A percentile compares a stretch with the other conserved stretches of the same genome.
Evolutionary conservation across 1,284 basidiomycete species (phyloP).

Genomic region (Earliella scabrosa): DNA sequence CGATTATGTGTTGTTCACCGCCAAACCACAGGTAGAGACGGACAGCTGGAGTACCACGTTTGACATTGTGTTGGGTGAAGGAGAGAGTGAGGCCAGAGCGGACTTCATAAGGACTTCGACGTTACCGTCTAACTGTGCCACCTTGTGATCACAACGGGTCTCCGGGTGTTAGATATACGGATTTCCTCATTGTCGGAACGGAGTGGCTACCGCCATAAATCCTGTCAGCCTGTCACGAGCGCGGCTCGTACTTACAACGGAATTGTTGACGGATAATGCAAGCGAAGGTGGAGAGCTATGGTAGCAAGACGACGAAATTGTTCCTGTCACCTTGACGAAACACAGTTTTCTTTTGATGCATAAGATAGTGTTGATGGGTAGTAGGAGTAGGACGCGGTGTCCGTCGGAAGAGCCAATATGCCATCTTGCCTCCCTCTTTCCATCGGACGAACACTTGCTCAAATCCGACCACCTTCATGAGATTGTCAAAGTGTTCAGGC

Average conservation of each 20-base stretch:
- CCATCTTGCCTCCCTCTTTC: conserved; percentile 74
- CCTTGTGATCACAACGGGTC: no score
- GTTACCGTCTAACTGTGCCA: no score
- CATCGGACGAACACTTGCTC: conserved; percentile 59
- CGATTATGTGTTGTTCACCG: no score
- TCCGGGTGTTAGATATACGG: no score
- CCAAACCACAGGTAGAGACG: no score
- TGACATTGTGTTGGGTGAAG: no score
- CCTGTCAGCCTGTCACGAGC: no score
- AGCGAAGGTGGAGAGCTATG: background rate
- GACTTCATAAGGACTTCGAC: no score
- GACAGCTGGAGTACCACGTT: no score
- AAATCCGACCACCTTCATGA: conserved; percentile 75
- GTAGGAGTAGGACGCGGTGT: conserved; percentile 7
- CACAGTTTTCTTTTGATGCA: conserved; percentile 60
- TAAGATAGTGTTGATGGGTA: conserved; percentile 21
- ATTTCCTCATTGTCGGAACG: no score
- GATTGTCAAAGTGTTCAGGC: conserved; percentile 52
- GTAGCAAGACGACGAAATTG: conserved; percentile 73
- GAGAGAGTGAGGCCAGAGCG: no score
- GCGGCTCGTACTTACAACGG: background rate
- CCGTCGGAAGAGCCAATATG: conserved; percentile 74
- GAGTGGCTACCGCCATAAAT: no score
- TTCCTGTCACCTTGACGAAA: conserved; percentile 74
- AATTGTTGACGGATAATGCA: background rate